Base-by-base conservation (phyloP, 192 early-diverging fungal species). In the Backusella sp. region DNA sequence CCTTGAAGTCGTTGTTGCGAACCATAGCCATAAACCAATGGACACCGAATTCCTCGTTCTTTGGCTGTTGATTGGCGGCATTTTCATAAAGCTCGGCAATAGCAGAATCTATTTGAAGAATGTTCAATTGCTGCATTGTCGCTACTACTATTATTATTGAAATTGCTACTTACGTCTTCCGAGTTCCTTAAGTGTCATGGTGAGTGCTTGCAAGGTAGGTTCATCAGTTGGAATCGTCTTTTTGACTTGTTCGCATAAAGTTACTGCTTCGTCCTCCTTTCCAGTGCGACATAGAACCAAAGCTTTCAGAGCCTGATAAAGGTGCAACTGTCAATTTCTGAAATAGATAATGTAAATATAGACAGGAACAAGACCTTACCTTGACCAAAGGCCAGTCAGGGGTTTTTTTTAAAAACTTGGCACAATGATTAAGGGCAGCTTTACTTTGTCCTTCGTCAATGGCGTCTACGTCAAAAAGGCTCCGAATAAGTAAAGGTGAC, bases 11-110 rank as follows among this genome's bases (percentile, higher is more conserved):
- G 3, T 84, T 65, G 34, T 75, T 89, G 53, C 93, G 86, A 0
- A 92, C 93, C 36, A 96, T 82, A 0, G 90, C 90, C 93, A 97
- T 95, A 79, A 94, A 97, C 88, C 90, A 89, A 68, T 95, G 91
- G 53, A 84, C 89, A 11, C 85, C 89, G 36, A 93, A 80, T 66
- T 93, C 90, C 75, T 95, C 93, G 69, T 93, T 91, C 23, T 86
- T 83, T 15, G 94, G 92, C 41, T 84, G 77, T 8, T 74, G 44
- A 46, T 81, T 83, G 28, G 84, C 87, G 6, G 93, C 94, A 15
- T 83, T 88, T 52, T 88, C 88, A 76, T 97, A 97, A 3, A 96
- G 74, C 30, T 89, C 87, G 39, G 90, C 86, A 56, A 97, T 89
- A 21, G 91, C 88, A 9, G 92, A 84, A 59, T 84, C 90, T 94